Base-by-base conservation (phyloP, 2,329 filamentous ascomycete genomes). In the Apiospora arundinis region DNA sequence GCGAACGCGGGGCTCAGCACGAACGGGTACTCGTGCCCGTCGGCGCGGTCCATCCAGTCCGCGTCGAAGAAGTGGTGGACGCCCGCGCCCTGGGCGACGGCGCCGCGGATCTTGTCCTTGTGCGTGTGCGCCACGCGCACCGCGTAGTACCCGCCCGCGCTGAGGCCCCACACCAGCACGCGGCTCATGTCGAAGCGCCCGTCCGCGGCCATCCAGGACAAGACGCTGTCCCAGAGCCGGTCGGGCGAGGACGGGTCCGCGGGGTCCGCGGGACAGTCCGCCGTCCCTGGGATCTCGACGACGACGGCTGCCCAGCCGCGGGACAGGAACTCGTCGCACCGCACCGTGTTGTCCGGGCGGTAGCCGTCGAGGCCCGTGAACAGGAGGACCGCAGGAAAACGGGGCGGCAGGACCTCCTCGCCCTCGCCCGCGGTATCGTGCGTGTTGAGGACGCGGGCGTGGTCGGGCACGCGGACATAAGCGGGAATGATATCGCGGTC, bases 41-140 rank as follows among this genome's bases (percentile, higher is more conserved):
- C 89, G 0, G 88, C 89, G 74, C 83, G 86, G 69, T 87, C 85
- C 48, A 93, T 79, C 91, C 91, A 92, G 45, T 86, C 86, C 1
- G 80, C 78, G 9, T 85, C 85, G 77, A 91, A 89, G 77, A 91
- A 91, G 76, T 89, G 84, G 79, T 92, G 90, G 16, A 84, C 85
- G 0, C 90, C 90, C 0, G 90, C 90, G 0, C 90, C 90, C 80
- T 92, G 90, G 18, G 89, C 91, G 25, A 93, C 84, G 28, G 81
- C 80, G 0, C 91, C 91, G 0, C 81, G 79, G 25, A 93, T 80
- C 12, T 81, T 80, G 0, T 83, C 78, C 23, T 82, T 81, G 78
- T 93, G 91, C n/a, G 90, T 92, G 79, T 92, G 90, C 63, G 91
- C 91, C n/a, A 89, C 85, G 23, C 91, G 87, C 48, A 91, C 84